phyloP scores from a whole-genome alignment of 441 rosid species.

The Breynia disticha region DNA sequence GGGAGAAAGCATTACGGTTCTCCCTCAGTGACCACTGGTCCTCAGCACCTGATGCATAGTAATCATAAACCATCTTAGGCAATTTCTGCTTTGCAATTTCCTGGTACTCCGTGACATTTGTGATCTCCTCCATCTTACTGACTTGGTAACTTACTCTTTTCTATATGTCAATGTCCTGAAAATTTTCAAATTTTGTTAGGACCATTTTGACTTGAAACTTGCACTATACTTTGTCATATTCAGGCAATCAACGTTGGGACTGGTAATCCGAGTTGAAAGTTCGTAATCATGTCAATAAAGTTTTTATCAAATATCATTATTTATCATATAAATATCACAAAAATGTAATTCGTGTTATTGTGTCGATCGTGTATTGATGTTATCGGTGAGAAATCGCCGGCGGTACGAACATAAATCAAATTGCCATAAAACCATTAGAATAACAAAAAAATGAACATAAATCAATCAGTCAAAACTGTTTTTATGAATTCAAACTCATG shows the following conservation, averaged over 20 bases:
- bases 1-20: slow-evolving; percentile 74
- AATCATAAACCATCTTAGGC: slow-evolving; percentile 95
- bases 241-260: neutral
- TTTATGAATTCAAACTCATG: no score
- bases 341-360: no score
- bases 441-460: no score
- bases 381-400: no score
- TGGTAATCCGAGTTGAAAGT: no score
- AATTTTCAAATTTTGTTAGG: neutral
- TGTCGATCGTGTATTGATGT: no score
- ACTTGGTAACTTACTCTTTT: slow-evolving; percentile 4
- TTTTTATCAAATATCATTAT: no score
- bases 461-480: no score
- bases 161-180: slow-evolving; percentile 6
- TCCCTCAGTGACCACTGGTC: slow-evolving; percentile 92
- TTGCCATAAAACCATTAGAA: no score
- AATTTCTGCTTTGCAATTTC: slow-evolving; percentile 76
- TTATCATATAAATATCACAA: no score
- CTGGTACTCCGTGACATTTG: slow-evolving; percentile 77
- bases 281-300: no score
- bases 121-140: slow-evolving; percentile 82
- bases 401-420: no score
- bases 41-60: slow-evolving; percentile 91
- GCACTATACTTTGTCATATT: neutral
- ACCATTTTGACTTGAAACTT: neutral